Conservation (phyloP, 208 protist species). For the Leishmania lainsoni region DNA sequence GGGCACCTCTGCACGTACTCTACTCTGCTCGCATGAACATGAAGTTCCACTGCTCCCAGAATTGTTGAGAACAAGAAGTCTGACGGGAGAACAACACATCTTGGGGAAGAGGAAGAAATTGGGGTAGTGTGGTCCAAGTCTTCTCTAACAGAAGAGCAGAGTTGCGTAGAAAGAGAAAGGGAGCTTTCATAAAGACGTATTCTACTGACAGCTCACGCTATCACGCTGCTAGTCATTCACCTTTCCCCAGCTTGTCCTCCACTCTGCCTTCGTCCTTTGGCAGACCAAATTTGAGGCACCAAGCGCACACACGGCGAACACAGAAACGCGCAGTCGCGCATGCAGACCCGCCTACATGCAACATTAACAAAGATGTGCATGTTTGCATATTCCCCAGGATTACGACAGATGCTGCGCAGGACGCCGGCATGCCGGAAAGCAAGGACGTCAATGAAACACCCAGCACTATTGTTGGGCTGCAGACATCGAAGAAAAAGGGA, state of each 20-base stretch:
- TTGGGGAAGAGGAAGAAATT: neutral
- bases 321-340: neutral
- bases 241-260: neutral
- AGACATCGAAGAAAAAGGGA: neutral
- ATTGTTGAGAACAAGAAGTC: too few relatives aligned
- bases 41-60: neutral
- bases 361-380: neutral
- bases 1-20: neutral
- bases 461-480: neutral
- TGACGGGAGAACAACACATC: neutral
- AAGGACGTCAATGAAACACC: neutral
- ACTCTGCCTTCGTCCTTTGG: neutral
- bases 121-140: neutral
- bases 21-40: neutral
- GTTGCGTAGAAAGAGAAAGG: neutral
- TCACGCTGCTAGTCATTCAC: neutral
- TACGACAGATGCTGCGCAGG: neutral
- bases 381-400: neutral
- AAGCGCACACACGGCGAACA: neutral
- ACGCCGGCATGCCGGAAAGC: neutral
- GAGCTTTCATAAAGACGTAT: too few relatives aligned
- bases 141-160: neutral
- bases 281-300: neutral
- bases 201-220: neutral
- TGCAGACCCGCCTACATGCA: neutral